These are phyloP conservation scores for Crucihimalaya himalaica DNA, from an alignment of 345 rosid species.

Conservation along the genomic window DNA sequence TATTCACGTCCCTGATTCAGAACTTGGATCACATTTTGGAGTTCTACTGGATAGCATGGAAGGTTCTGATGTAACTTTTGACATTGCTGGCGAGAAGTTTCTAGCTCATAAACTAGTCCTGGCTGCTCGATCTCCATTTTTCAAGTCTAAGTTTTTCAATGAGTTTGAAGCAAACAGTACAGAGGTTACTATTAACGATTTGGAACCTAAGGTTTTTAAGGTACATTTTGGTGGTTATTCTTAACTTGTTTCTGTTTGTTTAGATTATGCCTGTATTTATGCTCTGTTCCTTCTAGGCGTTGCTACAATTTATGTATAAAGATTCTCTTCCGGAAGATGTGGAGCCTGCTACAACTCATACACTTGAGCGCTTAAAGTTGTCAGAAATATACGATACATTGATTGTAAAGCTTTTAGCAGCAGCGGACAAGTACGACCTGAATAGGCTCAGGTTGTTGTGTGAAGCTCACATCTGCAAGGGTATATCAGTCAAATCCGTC, in stretches of 20 bases:
- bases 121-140: conserved; percentile 94
- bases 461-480: conserved; percentile 87
- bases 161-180: conserved; percentile 60
- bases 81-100: conserved; percentile 72
- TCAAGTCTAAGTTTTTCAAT: conserved; percentile 80
- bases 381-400: conserved; percentile 66
- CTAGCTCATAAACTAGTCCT: conserved; percentile 86
- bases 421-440: conserved; percentile 76
- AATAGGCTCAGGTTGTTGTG: conserved; percentile 80
- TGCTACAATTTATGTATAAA: conserved; percentile 79
- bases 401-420: conserved; percentile 72
- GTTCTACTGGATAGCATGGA: conserved; percentile 68
- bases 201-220: conserved; percentile 85
- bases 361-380: conserved; percentile 46
- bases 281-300: conserved; percentile 60
- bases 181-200: conserved; percentile 62
- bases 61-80: conserved; percentile 73
- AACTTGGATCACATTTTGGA: conserved; percentile 72
- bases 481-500: conserved; percentile 68
- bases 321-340: conserved; percentile 80
- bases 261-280: not conserved
- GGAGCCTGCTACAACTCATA: conserved; percentile 41
- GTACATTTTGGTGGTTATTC: conserved; percentile 44
- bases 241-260: conserved; percentile 12
- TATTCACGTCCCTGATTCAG: conserved; percentile 65